Percentiles rank a stretch among this genome's conserved stretches.
phyloP scores from a whole-genome alignment of 345 rosid species.

The Acer campestre region DNA sequence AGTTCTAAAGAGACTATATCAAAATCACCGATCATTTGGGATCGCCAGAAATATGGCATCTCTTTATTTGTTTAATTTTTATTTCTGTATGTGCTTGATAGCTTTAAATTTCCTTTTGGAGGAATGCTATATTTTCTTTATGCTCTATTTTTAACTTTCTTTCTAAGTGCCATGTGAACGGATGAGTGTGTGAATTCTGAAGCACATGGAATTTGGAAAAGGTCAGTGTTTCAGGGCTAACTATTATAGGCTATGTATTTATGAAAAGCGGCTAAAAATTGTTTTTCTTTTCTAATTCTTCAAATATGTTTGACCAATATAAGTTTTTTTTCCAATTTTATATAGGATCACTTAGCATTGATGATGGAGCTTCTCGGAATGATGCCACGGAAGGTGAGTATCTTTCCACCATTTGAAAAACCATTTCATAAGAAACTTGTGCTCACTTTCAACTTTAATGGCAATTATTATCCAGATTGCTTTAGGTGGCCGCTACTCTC shows the following conservation, averaged over 20 bases:
- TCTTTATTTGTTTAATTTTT: neutral
- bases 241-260: neutral
- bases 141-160: neutral
- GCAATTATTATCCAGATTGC: constrained; percentile 47
- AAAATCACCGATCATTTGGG: neutral
- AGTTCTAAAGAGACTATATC: neutral
- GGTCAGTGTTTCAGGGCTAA: neutral
- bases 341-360: constrained; percentile 72
- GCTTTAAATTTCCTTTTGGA: neutral
- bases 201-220: neutral
- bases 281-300: neutral
- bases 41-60: neutral
- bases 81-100: neutral
- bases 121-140: constrained; percentile 4
- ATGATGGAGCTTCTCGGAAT: constrained; percentile 86
- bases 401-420: constrained; percentile 11
- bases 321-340: constrained; percentile 3
- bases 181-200: neutral
- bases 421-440: neutral
- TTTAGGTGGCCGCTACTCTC: constrained; percentile 70
- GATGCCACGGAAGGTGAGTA: constrained; percentile 83
- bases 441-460: constrained; percentile 10
- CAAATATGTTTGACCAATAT: neutral
- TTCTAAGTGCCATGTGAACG: neutral
- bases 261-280: neutral